Conservation (phyloP, 192 early-diverging fungal species). For the Backusella westeae region DNA sequence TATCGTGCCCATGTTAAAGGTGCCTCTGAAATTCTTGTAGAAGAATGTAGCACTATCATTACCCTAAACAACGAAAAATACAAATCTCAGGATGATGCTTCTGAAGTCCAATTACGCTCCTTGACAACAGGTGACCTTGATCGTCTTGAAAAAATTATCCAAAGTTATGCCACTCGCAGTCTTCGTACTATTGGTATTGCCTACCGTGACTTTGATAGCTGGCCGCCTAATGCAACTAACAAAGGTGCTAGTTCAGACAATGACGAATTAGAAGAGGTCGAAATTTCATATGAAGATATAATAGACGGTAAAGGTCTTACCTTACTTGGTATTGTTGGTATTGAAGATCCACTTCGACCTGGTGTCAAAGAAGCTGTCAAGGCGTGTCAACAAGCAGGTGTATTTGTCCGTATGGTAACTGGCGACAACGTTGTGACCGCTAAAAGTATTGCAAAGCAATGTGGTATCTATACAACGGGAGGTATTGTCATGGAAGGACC, state of each 20-base stretch:
- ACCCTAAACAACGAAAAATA: slow-evolving; percentile 29
- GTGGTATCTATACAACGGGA: slow-evolving; percentile 85
- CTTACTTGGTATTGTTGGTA: slow-evolving; percentile 90
- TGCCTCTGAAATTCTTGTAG: slow-evolving; percentile 85
- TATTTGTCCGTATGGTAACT: slow-evolving; percentile 99
- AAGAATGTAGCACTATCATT: slow-evolving; percentile 58
- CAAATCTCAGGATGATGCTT: slow-evolving; percentile 17
- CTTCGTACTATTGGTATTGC: slow-evolving; percentile 91
- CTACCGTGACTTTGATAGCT: slow-evolving; percentile 79
- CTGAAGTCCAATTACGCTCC: slow-evolving; percentile 32
- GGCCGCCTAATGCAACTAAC: slow-evolving; percentile 41
- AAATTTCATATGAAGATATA: slow-evolving; percentile 52
- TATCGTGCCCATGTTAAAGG: slow-evolving; percentile 92
- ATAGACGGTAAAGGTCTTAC: slow-evolving; percentile 56
- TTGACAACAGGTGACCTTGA: slow-evolving; percentile 33
- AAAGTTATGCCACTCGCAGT: slow-evolving; percentile 72
- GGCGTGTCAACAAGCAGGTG: slow-evolving; percentile 84
- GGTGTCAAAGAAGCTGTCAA: slow-evolving; percentile 92
- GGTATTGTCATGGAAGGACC: slow-evolving; percentile 96
- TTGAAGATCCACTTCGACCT: slow-evolving; percentile 94
- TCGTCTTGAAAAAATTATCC: slow-evolving; percentile 52
- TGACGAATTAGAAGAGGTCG: slow-evolving; percentile 42
- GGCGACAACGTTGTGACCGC: slow-evolving; percentile 96
- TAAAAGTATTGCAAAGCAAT: slow-evolving; percentile 89
- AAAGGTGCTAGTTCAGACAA: neutral